Percentiles rank a stretch among this genome's conserved stretches.
Evolutionary conservation across 345 rosid genomes (phyloP).

Genomic region (Eucalyptus dawsonii): DNA sequence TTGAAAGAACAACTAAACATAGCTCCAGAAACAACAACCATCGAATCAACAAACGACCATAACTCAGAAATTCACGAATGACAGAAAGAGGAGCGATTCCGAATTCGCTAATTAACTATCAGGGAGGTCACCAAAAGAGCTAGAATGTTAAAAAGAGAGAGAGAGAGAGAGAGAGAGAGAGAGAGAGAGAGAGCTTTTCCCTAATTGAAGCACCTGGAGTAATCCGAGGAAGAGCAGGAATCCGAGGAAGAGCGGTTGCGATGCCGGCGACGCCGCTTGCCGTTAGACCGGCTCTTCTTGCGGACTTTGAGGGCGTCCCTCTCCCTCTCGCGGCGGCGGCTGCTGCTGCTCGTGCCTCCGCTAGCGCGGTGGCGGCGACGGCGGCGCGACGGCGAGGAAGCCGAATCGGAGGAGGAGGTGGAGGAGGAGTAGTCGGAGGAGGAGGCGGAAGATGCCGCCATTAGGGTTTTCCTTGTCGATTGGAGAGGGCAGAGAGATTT

Average conservation of each 20-base stretch:
- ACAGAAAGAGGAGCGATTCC: not conserved
- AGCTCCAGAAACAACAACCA: not conserved
- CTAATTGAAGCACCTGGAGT: constrained; percentile 31
- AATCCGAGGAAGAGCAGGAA: constrained; percentile 25
- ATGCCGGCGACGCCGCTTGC: constrained; percentile 52
- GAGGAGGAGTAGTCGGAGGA: constrained; percentile 14
- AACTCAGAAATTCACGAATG: not conserved
- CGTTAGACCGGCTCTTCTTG: constrained; percentile 41
- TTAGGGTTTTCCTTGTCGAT: not conserved
- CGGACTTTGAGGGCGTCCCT: constrained; percentile 61
- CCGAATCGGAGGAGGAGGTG: constrained; percentile 30
- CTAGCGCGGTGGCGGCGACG: constrained; percentile 43
- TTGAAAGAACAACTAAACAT: not conserved
- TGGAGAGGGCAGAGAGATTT: not conserved
- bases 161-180: no score
- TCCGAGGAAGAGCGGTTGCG: constrained; percentile 15
- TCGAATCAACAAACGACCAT: not conserved
- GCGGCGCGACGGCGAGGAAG: constrained; percentile 33
- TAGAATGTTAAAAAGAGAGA: not conserved
- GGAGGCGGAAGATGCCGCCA: not conserved
- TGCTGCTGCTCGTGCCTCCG: constrained; percentile 12
- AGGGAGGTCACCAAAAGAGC: not conserved
- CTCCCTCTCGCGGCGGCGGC: constrained; percentile 6
- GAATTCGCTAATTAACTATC: not conserved
- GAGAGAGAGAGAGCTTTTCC: not conserved